A percentile compares a stretch with the other conserved stretches of the same genome.
phyloP scores from a whole-genome alignment of 805 yeast species.

The Wickerhamiella parazyma region DNA sequence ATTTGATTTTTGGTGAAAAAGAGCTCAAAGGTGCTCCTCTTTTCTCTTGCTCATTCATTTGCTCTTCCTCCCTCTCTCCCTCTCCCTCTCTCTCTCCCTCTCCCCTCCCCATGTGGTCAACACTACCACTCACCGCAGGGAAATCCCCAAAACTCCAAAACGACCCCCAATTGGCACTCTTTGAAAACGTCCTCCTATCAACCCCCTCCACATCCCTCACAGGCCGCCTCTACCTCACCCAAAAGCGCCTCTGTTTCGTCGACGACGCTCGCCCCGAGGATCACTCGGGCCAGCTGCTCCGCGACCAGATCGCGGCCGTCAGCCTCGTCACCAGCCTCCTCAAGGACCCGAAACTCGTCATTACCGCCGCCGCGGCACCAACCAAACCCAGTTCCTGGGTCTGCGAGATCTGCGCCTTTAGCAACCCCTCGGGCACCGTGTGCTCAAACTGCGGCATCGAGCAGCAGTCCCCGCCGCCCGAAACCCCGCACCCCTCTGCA shows the following conservation, averaged over 20 bases:
- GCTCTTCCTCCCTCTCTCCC: no score
- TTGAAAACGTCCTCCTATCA: conserved; percentile 34
- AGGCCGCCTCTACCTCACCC: conserved; percentile 76
- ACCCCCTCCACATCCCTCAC: neutral
- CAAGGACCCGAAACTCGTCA: conserved; percentile 51
- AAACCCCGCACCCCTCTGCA: no score
- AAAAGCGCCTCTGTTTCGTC: conserved; percentile 57
- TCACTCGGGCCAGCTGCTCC: conserved; percentile 36
- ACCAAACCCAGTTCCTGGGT: conserved; percentile 40
- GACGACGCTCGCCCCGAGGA: conserved; percentile 34
- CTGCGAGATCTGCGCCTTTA: conserved; percentile 78
- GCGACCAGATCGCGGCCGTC: conserved; percentile 30
- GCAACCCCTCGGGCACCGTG: conserved; percentile 45
- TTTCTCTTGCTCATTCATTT: no score
- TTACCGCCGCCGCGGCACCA: conserved; percentile 7
- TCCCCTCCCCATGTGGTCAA: conserved; percentile 5
- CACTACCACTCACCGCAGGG: conserved; percentile 23
- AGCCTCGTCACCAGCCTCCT: conserved; percentile 40
- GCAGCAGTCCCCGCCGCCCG: no score
- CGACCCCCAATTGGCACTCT: conserved; percentile 43
- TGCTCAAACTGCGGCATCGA: conserved; percentile 53
- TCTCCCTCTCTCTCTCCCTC: no score
- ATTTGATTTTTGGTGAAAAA: conserved; percentile 2
- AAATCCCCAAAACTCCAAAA: conserved; percentile 24
- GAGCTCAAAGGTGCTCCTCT: no score